Base-by-base conservation (phyloP, 805 yeast genomes). In the Candida manassasensis region DNA sequence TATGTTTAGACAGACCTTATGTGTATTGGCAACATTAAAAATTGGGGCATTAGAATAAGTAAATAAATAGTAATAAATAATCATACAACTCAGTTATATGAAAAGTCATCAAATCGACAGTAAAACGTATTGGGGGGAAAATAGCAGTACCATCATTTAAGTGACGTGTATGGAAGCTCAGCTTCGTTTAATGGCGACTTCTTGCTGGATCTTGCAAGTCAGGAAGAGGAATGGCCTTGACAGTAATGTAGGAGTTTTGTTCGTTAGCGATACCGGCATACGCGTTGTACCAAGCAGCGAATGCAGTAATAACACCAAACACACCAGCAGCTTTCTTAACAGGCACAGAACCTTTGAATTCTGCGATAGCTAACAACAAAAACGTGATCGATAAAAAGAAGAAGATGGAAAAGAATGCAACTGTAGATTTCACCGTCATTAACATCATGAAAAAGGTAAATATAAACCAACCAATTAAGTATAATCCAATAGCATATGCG, bases 231-330 rank as follows among this genome's bases (percentile, higher is more conserved):
- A 72, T 48, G 14, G 75, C 75, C 47, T 63, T 61, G 29, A 68
- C 63, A 18, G 71, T 62, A 29, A 81, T 31, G 52, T 79, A 81
- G 4, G 86, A 64, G 57, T 83, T 84, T 50, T 77, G 81, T 24
- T 61, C 63, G 40, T 72, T 82, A 19, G 85, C 67, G 27, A 67
- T 42, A 62, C 72, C 72, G 12, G 71, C 71, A 36, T 62, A 67
- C 11, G 72, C 72, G 45, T 63, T 63, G 36, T 67, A 67, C 72
- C 72, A 67, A 15, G 72, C 69, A 19, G 51, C 37, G 39, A 67
- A 63, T 4, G 71, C 67, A 29, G 72, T 62, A 21, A 67, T 43
- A 9, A 66, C 18, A 5, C 71, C 72, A 39, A 66, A 63, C 4
- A 63, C 67, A 22, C 72, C 72, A 9, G 54, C 70, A 18, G 68